phyloP scores from a whole-genome alignment of 306 rosid species.

The Trifolium repens region DNA sequence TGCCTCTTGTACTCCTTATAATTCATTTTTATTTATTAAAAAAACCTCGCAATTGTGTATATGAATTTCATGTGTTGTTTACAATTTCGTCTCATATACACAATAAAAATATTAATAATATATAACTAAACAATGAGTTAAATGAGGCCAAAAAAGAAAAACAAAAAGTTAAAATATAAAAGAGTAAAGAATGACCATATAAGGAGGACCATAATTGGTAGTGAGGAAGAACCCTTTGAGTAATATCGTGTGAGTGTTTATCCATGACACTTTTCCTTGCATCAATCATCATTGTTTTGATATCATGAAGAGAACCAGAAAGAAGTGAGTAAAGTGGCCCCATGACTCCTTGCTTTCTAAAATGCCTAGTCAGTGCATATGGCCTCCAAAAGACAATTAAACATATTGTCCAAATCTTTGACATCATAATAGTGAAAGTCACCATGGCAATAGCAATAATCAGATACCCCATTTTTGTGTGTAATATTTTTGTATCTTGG shows the following conservation, averaged over 20 bases:
- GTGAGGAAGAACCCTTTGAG: constrained; percentile 42
- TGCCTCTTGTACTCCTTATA: too few relatives aligned
- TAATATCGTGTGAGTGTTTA: constrained; percentile 30
- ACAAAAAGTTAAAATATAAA: background rate
- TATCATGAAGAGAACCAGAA: constrained; percentile 38
- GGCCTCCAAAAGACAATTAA: constrained; percentile 43
- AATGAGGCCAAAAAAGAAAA: background rate
- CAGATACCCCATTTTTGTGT: constrained; percentile 17
- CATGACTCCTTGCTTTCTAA: constrained; percentile 34
- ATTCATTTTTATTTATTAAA: too few relatives aligned
- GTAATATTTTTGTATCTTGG: too few relatives aligned
- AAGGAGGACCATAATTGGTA: constrained; percentile 42
- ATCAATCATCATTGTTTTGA: constrained; percentile 12
- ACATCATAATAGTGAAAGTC: constrained; percentile 6
- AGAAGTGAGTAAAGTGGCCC: constrained; percentile 42
- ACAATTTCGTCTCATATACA: too few relatives aligned
- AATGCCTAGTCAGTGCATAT: constrained; percentile 37
- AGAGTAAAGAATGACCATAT: constrained; percentile 38
- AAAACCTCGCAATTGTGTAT: too few relatives aligned
- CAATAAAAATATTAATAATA: too few relatives aligned
- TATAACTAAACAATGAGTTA: too few relatives aligned
- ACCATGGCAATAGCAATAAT: constrained; percentile 3
- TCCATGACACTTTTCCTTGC: constrained; percentile 34
- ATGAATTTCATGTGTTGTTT: too few relatives aligned
- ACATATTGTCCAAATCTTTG: constrained; percentile 30